Evolutionary conservation across 2,329 filamentous ascomycete species (phyloP), one percentile per base, ranked within the genome.

Genomic region (Colletotrichum sp.): DNA sequence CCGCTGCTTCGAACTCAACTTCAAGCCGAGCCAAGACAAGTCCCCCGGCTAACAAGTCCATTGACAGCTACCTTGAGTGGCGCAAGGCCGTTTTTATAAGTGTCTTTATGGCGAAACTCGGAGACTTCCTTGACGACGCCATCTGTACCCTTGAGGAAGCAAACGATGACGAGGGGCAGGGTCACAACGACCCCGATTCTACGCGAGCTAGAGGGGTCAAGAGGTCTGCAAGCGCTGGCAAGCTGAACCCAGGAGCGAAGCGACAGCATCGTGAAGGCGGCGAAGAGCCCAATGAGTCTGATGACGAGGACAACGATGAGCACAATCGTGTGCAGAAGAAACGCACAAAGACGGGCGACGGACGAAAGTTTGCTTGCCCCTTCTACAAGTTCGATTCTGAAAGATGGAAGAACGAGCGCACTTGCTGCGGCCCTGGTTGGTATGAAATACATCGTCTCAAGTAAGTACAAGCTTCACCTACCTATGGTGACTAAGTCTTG

Each of bases 341-440:
- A n/a, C 74, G 74, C 4, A 16, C 48, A 0, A 77, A 77, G 71
- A 77, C 66, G 2, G 55, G 39, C 10, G 63, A 39, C 10, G 63
- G 26, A 66, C 28, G 55, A 60, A 24, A 57, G 34, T 61, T 85
- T 63, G 85, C 85, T 4, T 86, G 85, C 67, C 85, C 85, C 0
- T 87, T 82, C 73, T 85, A 80, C 78, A 86, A 86, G 72, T 82
- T 83, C 36, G 82, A 85, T 52, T 82, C 82, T 0, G 76, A 79
- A 7, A 80, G 80, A 28, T 28, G 26, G 26, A 28, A 28, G 26
- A 28, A 28, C 26, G 26, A 28, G 26, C 26, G 26, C 4, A 81
- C 80, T 1, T 86, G 85, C 75, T 81, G 82, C 16, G 82, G 83
- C 0, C 84, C 83, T 5, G 83, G 84, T 3, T 86, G 84, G 81